phyloP scores from a whole-genome alignment of 1,139 yeast species.

The Ogataea hybrid region DNA sequence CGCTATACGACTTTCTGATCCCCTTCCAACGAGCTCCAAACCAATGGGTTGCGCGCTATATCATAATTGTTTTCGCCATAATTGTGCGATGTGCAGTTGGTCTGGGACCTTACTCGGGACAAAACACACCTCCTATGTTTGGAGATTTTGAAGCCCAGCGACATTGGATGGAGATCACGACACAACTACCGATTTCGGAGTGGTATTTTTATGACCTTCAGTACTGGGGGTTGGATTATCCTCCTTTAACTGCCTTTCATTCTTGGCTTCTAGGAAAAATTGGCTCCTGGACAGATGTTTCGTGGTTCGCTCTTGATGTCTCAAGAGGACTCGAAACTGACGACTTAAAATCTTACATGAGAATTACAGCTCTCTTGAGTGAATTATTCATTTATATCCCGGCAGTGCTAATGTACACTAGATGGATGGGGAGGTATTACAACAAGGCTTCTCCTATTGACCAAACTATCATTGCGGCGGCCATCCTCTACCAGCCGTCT shows the following conservation, averaged over 20 bases:
- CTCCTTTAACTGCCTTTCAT: constrained; percentile 94
- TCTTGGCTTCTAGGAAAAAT: constrained; percentile 76
- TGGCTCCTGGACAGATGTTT: constrained; percentile 58
- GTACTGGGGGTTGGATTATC: constrained; percentile 98
- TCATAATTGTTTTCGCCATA: constrained; percentile 70
- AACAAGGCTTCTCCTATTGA: constrained; percentile 61
- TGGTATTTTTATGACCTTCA: constrained; percentile 91
- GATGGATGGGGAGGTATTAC: constrained; percentile 60
- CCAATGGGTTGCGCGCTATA: constrained; percentile 88
- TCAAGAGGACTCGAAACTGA: constrained; percentile 75
- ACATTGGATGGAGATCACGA: constrained; percentile 95
- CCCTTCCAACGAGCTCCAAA: constrained; percentile 71
- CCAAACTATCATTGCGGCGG: constrained; percentile 71
- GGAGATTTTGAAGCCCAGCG: constrained; percentile 99
- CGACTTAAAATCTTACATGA: constrained; percentile 77
- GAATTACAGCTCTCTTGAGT: constrained; percentile 72
- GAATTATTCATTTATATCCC: constrained; percentile 78
- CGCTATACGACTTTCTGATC: constrained; percentile 54
- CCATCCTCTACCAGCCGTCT: constrained; percentile 78
- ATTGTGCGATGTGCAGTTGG: constrained; percentile 85
- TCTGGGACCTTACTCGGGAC: constrained; percentile 83
- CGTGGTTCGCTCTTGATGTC: constrained; percentile 71
- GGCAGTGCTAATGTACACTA: constrained; percentile 66
- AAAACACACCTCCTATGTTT: constrained; percentile 65
- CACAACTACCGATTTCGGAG: constrained; percentile 61